Percentiles rank a stretch among this genome's conserved stretches.
phyloP scores from a whole-genome alignment of 2,329 filamentous ascomycete genomes.

The Arthrobotrys entomopaga region DNA sequence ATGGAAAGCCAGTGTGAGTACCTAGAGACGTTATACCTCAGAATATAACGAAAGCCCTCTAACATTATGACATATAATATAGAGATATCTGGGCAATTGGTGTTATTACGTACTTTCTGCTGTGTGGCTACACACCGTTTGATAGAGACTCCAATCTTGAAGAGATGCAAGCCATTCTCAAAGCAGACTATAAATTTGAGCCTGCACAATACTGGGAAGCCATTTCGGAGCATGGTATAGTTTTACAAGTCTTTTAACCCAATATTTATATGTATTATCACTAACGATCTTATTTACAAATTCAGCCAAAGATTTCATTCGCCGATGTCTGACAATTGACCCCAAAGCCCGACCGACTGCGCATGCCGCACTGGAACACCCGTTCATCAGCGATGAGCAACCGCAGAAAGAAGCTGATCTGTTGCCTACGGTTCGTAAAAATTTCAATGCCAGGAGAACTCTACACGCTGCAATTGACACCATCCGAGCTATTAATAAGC shows the following conservation, averaged over 20 bases:
- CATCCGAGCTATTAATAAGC: constrained; percentile 76
- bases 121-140: constrained; percentile 98
- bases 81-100: constrained; percentile 96
- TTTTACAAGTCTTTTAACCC: constrained; percentile 51
- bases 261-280: no score
- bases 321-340: constrained; percentile 89
- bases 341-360: constrained; percentile 87
- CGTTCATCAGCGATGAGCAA: constrained; percentile 71
- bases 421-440: constrained; percentile 76
- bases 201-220: constrained; percentile 96
- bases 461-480: constrained; percentile 77
- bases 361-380: constrained; percentile 75
- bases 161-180: constrained; percentile 98
- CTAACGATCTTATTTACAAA: background rate
- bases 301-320: constrained; percentile 86
- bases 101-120: constrained; percentile 97
- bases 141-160: constrained; percentile 97
- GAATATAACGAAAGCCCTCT: background rate
- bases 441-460: constrained; percentile 76
- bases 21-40: background rate
- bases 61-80: constrained; percentile 13
- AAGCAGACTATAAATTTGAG: constrained; percentile 94
- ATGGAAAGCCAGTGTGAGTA: constrained; percentile 90
- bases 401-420: constrained; percentile 67
- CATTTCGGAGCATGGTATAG: constrained; percentile 73